Percentiles rank a stretch among this genome's conserved stretches.
These are phyloP conservation scores for Meyerozyma athensensis DNA, from an alignment of 1,139 yeast species.

Conservation along the genomic window DNA sequence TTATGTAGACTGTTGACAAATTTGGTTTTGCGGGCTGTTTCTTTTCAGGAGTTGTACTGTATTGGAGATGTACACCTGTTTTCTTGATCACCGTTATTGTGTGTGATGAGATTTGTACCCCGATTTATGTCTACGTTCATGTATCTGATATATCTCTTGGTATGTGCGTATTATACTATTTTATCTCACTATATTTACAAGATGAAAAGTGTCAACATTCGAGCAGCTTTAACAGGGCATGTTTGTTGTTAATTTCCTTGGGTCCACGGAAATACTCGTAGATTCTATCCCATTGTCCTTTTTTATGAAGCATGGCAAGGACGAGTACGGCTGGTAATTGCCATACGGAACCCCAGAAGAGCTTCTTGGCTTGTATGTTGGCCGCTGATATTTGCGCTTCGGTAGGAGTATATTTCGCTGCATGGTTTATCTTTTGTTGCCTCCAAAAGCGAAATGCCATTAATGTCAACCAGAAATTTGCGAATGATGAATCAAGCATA, in stretches of 20 bases:
- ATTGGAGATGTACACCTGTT: too few relatives aligned
- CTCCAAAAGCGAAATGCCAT: conserved; percentile 82
- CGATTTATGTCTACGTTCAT: too few relatives aligned
- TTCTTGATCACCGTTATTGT: too few relatives aligned
- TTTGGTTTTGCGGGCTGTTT: too few relatives aligned
- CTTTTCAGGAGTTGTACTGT: too few relatives aligned
- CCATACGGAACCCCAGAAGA: conserved; percentile 94
- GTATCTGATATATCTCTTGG: too few relatives aligned
- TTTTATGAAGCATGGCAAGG: conserved; percentile 90
- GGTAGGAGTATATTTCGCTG: conserved; percentile 22
- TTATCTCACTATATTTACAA: too few relatives aligned
- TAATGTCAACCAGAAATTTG: conserved; percentile 82
- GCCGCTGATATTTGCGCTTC: conserved; percentile 40
- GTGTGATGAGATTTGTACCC: too few relatives aligned
- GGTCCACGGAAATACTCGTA: conserved; percentile 18
- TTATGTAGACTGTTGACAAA: too few relatives aligned
- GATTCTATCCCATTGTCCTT: conserved; percentile 90
- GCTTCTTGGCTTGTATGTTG: conserved; percentile 66
- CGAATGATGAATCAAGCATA: conserved; percentile 70
- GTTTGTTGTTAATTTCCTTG: background rate
- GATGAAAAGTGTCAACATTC: too few relatives aligned
- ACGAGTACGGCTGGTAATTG: conserved; percentile 88
- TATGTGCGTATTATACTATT: too few relatives aligned
- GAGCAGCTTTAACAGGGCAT: background rate
- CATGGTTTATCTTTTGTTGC: conserved; percentile 61